Evolutionary conservation across 106 monocot species (phyloP), one percentile per base, ranked within the genome.

Genomic region (Dendrobium huoshanense): DNA sequence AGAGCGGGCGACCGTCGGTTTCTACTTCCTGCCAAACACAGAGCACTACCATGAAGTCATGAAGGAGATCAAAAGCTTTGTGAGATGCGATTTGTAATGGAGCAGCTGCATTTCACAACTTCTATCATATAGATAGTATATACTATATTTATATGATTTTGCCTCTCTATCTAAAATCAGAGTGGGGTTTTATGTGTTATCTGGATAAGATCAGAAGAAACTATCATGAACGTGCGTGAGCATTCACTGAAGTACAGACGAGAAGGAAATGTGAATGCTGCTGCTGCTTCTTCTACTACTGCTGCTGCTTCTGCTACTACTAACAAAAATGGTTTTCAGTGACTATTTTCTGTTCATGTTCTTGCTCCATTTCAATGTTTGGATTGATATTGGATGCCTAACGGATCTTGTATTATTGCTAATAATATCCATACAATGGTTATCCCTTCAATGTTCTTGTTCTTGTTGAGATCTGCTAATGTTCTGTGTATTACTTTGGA

Each of bases 1-100:
- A 7, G 84, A 87, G 80, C 85, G 89, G 82, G 95, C 95, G n/a
- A 95, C 95, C 0, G 70, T 95, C 47, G 95, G 95, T 8, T 95
- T 92, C 86, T 95, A 95, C 83, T 80, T 95, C 31, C 75, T 95
- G 79, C 95, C 95, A 73, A 95, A 95, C 85, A 95, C 92, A 10
- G 67, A 89, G 80, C 92, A 95, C 67, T 95, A 86, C 87, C 82
- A 92, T 55, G 86, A 89, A 81, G 87, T 95, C 55, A 92, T 95
- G 95, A 87, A 92, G 41, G 92, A 92, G 89, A 92, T 95, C 73
- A 89, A 86, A 78, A 61, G 49, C 76, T 95, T 92, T 77, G 86
- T 95, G 79, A 83, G 78, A 16, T 81, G 87, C 27, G 81, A 85
- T 73, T 83, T 47, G 9, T 76, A 24, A 76, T 27, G 13, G 48